Conservation (phyloP, 1,139 yeast species). For the Kodamaea suecica region DNA sequence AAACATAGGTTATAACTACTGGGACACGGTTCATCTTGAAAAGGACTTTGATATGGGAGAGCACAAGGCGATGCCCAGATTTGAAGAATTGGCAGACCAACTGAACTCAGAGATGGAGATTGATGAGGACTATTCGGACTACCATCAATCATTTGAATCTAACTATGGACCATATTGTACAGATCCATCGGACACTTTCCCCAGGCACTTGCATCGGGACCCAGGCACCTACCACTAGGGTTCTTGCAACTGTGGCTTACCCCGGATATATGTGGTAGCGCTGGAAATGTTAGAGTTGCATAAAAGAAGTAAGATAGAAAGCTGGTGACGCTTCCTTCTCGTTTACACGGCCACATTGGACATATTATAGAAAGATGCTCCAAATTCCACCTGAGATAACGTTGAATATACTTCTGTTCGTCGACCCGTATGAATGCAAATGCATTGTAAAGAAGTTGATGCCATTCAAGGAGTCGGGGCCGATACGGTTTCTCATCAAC, state of each 20-base stretch:
- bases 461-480: slow-evolving; percentile 1
- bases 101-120: slow-evolving; percentile 11
- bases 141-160: slow-evolving; percentile 15
- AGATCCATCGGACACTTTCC: slow-evolving; percentile 9
- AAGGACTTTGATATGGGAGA: slow-evolving; percentile 34
- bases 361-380: too few relatives aligned
- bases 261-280: too few relatives aligned
- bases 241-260: too few relatives aligned
- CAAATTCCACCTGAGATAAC: slow-evolving; percentile 28
- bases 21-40: slow-evolving; percentile 10
- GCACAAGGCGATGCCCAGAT: slow-evolving; percentile 9
- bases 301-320: too few relatives aligned
- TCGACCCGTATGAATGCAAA: slow-evolving; percentile 23
- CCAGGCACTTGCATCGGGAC: background rate
- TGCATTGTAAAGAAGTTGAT: slow-evolving; percentile 13
- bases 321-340: too few relatives aligned
- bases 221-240: too few relatives aligned
- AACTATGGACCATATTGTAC: slow-evolving; percentile 24
- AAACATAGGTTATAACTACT: slow-evolving; percentile 9
- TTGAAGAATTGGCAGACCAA: slow-evolving; percentile 8
- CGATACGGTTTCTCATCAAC: slow-evolving; percentile 8
- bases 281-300: too few relatives aligned
- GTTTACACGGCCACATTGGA: too few relatives aligned
- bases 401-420: slow-evolving; percentile 19
- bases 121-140: slow-evolving; percentile 6